These are phyloP conservation scores for Coniochaeta prunicola DNA, from an alignment of 2,329 filamentous ascomycete species.

Conservation along the genomic window DNA sequence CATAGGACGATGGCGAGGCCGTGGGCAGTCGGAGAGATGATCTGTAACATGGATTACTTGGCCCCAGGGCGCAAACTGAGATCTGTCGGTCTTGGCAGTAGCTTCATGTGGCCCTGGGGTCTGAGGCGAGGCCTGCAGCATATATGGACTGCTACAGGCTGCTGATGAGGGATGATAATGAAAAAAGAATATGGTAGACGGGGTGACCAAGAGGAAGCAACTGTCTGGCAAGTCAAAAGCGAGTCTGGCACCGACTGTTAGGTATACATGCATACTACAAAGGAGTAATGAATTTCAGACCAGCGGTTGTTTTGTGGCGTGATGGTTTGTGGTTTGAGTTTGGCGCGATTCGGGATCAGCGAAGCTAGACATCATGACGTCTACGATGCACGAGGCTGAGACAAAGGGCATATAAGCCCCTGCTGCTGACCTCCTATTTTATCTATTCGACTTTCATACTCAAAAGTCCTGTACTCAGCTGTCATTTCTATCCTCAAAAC, in stretches of 20 bases:
- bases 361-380: not conserved
- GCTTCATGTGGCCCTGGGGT: not conserved
- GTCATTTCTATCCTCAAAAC: not conserved
- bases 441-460: too few relatives aligned
- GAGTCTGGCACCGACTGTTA: not conserved
- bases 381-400: not conserved
- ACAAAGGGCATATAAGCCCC: not conserved
- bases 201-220: not conserved
- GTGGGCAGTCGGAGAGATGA: too few relatives aligned
- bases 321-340: not conserved
- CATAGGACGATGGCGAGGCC: too few relatives aligned
- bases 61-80: too few relatives aligned
- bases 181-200: not conserved
- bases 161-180: not conserved
- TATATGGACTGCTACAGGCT: not conserved
- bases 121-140: not conserved
- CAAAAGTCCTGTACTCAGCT: too few relatives aligned
- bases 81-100: not conserved
- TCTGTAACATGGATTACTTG: too few relatives aligned
- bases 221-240: not conserved
- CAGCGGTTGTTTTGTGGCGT: not conserved
- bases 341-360: not conserved
- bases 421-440: not conserved
- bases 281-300: not conserved
- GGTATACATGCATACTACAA: not conserved